phyloP scores from a whole-genome alignment of 768 basidiomycete species.

The Xerocomus spinulosus region DNA sequence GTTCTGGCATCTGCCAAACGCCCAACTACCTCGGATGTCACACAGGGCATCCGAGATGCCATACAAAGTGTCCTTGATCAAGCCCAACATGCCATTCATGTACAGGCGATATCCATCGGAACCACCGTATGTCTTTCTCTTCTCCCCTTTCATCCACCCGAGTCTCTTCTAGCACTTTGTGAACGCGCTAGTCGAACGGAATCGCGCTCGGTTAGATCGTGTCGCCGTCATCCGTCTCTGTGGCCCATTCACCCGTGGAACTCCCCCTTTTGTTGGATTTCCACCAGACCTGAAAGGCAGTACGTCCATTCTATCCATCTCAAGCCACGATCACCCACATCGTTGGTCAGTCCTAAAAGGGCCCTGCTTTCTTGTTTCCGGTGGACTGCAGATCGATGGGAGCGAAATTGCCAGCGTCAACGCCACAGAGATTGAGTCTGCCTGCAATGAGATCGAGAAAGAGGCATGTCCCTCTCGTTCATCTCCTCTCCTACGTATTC shows the following conservation, averaged over 20 bases:
- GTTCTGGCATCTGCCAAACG: constrained; percentile 39
- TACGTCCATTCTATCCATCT: constrained; percentile 18
- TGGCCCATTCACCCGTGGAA: constrained; percentile 53
- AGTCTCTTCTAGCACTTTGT: constrained; percentile 40
- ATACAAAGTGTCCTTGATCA: constrained; percentile 42
- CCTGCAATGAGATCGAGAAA: constrained; percentile 37
- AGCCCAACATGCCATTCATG: constrained; percentile 31
- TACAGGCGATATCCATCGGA: constrained; percentile 55
- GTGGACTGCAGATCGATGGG: constrained; percentile 45
- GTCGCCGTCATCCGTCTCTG: constrained; percentile 64
- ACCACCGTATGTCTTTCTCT: constrained; percentile 42
- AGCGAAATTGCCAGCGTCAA: constrained; percentile 41
- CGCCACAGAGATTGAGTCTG: constrained; percentile 41
- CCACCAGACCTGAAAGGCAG: constrained; percentile 32
- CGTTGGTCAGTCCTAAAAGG: constrained; percentile 22
- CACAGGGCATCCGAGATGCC: constrained; percentile 53
- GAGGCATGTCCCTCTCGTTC: constrained; percentile 16
- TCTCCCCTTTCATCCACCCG: background rate
- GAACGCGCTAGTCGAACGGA: constrained; percentile 57
- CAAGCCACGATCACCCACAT: background rate
- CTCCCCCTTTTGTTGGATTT: constrained; percentile 54
- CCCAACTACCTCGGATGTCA: constrained; percentile 54
- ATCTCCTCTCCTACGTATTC: background rate
- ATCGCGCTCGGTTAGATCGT: constrained; percentile 47
- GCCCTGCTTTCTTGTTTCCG: constrained; percentile 34